These are phyloP conservation scores for Mitragyna speciosa DNA, from an alignment of 257 asterid species.

Conservation along the genomic window DNA sequence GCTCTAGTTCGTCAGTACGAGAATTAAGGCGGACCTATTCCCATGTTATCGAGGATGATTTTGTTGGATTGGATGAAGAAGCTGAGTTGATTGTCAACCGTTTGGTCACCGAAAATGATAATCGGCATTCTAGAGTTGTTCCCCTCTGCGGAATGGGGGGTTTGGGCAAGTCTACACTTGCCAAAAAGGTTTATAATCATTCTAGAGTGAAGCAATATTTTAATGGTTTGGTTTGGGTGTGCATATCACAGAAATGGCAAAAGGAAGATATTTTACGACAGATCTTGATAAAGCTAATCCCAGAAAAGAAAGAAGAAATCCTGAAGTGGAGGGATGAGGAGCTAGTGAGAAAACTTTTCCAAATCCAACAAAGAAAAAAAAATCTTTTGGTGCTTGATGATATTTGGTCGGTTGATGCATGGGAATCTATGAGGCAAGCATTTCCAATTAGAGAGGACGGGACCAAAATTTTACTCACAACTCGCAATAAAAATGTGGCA, in stretches of 20 bases:
- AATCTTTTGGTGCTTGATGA: conserved; percentile 43
- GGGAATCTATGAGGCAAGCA: conserved; percentile 11
- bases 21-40: background rate
- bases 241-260: conserved; percentile 37
- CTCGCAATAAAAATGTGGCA: conserved; percentile 13
- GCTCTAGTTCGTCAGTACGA: background rate
- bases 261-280: conserved; percentile 3
- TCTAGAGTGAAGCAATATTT: conserved; percentile 32
- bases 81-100: background rate
- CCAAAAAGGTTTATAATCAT: conserved; percentile 33
- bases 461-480: conserved; percentile 20
- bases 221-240: conserved; percentile 36
- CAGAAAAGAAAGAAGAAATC: conserved; percentile 28
- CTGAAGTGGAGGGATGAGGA: conserved; percentile 40
- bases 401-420: conserved; percentile 18
- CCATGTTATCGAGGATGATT: background rate
- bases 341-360: conserved; percentile 32
- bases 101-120: background rate
- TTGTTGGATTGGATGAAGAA: background rate
- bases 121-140: background rate
- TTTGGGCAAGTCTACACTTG: conserved; percentile 42
- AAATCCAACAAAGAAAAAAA: conserved; percentile 30
- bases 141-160: background rate
- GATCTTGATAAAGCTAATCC: conserved; percentile 32
- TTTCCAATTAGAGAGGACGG: conserved; percentile 2